Evolutionary conservation across 1,284 basidiomycete genomes (phyloP).

Genomic region (Sanghuangporus weigelae): DNA sequence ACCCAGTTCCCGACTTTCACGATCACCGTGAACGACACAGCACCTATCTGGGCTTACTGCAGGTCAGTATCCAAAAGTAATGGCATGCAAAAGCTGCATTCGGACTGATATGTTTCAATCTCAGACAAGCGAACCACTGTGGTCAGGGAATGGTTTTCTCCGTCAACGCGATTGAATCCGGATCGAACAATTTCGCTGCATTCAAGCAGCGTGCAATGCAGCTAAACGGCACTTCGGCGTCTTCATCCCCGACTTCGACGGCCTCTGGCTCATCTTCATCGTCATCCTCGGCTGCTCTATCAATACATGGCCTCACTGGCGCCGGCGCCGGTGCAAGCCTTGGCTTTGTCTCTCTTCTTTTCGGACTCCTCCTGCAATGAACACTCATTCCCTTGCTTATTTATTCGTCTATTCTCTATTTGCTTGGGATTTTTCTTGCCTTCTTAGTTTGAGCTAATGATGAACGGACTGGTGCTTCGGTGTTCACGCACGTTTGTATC

Average conservation of each 20-base stretch:
- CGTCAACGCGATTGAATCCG: slow-evolving; percentile 49
- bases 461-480: background rate
- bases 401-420: background rate
- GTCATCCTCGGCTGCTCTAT: background rate
- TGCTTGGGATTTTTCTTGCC: background rate
- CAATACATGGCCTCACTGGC: background rate
- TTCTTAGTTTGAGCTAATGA: background rate
- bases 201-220: slow-evolving; percentile 45
- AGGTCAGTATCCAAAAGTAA: background rate
- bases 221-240: slow-evolving; percentile 35
- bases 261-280: background rate
- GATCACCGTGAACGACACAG: slow-evolving; percentile 49
- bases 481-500: background rate
- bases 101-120: background rate
- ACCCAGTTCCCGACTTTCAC: slow-evolving; percentile 49
- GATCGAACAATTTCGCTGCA: slow-evolving; percentile 51
- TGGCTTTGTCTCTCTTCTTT: slow-evolving; percentile 5
- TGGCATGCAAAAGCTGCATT: background rate
- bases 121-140: slow-evolving; percentile 44
- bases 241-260: slow-evolving; percentile 5
- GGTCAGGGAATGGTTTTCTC: slow-evolving; percentile 62
- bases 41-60: slow-evolving; percentile 43
- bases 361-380: slow-evolving; percentile 3
- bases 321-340: background rate
- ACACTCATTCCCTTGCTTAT: background rate